phyloP scores from a whole-genome alignment of 2,329 filamentous ascomycete genomes.

The Colletotrichum kahawae region DNA sequence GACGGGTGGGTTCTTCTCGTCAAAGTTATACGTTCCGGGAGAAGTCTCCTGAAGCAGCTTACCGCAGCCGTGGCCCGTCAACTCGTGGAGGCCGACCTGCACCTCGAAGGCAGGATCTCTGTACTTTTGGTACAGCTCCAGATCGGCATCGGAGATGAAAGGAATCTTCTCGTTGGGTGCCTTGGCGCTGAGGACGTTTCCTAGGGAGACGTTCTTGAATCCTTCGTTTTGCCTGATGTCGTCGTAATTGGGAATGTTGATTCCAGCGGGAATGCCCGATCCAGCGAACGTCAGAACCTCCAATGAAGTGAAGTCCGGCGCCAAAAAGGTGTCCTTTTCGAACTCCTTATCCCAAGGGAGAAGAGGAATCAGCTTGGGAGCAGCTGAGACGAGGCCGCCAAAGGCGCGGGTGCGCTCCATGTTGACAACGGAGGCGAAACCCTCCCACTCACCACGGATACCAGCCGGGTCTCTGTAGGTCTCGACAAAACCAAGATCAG shows the following conservation, averaged over 20 bases:
- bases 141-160: slow-evolving; percentile 81
- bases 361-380: slow-evolving; percentile 83
- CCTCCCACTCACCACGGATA: slow-evolving; percentile 84
- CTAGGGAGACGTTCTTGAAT: slow-evolving; percentile 93
- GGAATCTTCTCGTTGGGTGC: slow-evolving; percentile 91
- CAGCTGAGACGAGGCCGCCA: slow-evolving; percentile 80
- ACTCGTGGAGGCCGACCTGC: slow-evolving; percentile 92
- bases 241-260: slow-evolving; percentile 75
- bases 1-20: slow-evolving; percentile 78
- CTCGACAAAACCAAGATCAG: slow-evolving; percentile 84
- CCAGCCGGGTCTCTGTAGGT: slow-evolving; percentile 85
- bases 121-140: slow-evolving; percentile 80
- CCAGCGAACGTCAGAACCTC: slow-evolving; percentile 83
- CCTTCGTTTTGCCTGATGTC: slow-evolving; percentile 82
- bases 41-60: slow-evolving; percentile 92
- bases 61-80: slow-evolving; percentile 85
- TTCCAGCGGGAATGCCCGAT: slow-evolving; percentile 71
- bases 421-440: slow-evolving; percentile 85
- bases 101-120: slow-evolving; percentile 91
- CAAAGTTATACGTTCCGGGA: slow-evolving; percentile 86
- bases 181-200: slow-evolving; percentile 91
- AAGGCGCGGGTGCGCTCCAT: slow-evolving; percentile 90
- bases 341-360: slow-evolving; percentile 89
- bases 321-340: slow-evolving; percentile 95
- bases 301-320: slow-evolving; percentile 93